Evolutionary conservation across 306 rosid species (phyloP).

Genomic region (Elaeagnus macrophylla): DNA sequence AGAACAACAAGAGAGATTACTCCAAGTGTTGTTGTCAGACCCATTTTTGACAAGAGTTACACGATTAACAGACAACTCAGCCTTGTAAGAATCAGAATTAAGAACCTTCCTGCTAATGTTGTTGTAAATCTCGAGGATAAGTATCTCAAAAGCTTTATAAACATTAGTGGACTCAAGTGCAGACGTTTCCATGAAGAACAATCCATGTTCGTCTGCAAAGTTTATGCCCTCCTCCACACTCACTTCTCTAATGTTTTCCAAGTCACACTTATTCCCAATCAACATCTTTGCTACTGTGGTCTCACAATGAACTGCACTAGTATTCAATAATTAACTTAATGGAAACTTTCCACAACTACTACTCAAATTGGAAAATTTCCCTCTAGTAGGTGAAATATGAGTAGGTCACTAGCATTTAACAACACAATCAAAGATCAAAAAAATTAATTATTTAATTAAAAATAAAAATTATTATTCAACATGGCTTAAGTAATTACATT

Average conservation of each 20-base stretch:
- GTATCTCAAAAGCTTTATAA: conserved; percentile 68
- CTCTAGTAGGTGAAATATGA: too few relatives aligned
- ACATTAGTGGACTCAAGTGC: conserved; percentile 86
- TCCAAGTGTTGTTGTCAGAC: conserved; percentile 34
- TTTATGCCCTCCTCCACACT: conserved; percentile 64
- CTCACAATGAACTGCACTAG: conserved; percentile 71
- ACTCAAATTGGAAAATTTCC: too few relatives aligned
- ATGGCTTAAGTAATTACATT: too few relatives aligned
- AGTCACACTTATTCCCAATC: conserved; percentile 89
- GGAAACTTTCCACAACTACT: neutral
- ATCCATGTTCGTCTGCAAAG: conserved; percentile 73
- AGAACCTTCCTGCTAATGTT: conserved; percentile 70
- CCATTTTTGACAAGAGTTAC: conserved; percentile 52
- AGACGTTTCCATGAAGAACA: conserved; percentile 94
- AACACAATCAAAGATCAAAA: too few relatives aligned
- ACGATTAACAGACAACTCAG: conserved; percentile 73
- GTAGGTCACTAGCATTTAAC: too few relatives aligned
- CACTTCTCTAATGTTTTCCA: conserved; percentile 82
- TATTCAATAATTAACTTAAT: neutral
- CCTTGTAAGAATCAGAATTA: conserved; percentile 72
- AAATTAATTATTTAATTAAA: too few relatives aligned
- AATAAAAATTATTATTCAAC: too few relatives aligned
- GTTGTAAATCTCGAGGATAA: conserved; percentile 69
- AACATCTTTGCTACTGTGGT: conserved; percentile 64
- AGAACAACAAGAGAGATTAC: conserved; percentile 60